Evolutionary conservation across 225 moss, liverwort and hornwort species (phyloP), one percentile per base, ranked within the genome.

Genomic region (Climacium dendroides): DNA sequence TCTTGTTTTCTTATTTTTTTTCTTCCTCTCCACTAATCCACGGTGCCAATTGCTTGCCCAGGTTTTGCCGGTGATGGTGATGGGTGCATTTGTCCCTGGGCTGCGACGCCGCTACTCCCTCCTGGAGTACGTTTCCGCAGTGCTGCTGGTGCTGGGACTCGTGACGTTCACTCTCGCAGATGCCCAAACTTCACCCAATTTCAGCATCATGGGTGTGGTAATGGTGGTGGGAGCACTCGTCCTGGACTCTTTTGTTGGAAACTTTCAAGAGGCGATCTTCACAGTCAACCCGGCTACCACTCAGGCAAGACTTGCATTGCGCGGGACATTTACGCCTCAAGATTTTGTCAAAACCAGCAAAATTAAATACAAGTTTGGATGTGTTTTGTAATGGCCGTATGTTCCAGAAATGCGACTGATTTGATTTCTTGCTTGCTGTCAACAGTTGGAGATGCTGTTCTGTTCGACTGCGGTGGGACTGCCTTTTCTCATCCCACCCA

Each of bases 11-110:
- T 11, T 7, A 63, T 25, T 24, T 1, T 3, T 35, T 24, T 23
- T 29, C 1, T 3, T 34, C 34, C 26, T 78, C 37, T 57, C 18
- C 12, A 19, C 58, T 78, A 28, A 58, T 58, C 41, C 29, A 2
- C 11, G 29, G 58, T 41, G 58, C 28, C 41, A 19, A 58, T 29
- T 41, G 39, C 30, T 57, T 58, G 41, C 78, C 28, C 92, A 97
- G 97, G 97, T 97, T 53, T 87, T 97, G 86, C 97, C 96, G 75
- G 96, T 97, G 58, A 97, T 97, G 97, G 59, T 97, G 19, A 96
- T 97, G 94, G 97, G 97, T 57, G 95, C 97, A 29, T 97, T 96
- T 88, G 94, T 96, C 77, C 96, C 96, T 53, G 96, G 95, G 4
- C 71, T 97, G 85, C 91, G 94, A 66, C 94, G 96, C 18, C 94